Evolutionary conservation across 2,329 filamentous ascomycete genomes (phyloP).

Genomic region (Ceratocystis cacaofunesta): DNA sequence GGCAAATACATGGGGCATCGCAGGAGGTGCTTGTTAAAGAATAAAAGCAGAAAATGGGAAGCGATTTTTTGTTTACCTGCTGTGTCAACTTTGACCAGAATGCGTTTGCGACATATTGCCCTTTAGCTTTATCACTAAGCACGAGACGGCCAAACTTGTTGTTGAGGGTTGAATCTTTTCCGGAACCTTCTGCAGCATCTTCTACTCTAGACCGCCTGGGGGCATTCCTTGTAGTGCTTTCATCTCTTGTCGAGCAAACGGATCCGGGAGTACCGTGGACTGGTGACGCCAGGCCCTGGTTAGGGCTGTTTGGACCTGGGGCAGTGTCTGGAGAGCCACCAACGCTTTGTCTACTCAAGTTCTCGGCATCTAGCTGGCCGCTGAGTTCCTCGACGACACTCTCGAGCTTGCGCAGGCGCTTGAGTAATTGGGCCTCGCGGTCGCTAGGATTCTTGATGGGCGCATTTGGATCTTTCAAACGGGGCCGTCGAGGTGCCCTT

Average conservation of each 20-base stretch:
- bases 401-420: constrained; percentile 56
- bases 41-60: neutral
- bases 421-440: constrained; percentile 53
- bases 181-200: constrained; percentile 6
- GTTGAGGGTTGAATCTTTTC: constrained; percentile 7
- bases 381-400: constrained; percentile 59
- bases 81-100: constrained; percentile 66
- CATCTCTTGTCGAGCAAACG: neutral
- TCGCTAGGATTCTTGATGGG: constrained; percentile 45
- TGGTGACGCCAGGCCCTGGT: constrained; percentile 6
- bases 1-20: neutral
- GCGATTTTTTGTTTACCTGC: constrained; percentile 36
- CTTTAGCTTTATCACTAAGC: constrained; percentile 17
- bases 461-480: constrained; percentile 50
- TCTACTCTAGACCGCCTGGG: neutral
- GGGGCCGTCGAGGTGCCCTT: constrained; percentile 51
- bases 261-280: constrained; percentile 11
- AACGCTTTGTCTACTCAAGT: constrained; percentile 18
- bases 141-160: constrained; percentile 17
- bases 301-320: constrained; percentile 1
- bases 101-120: constrained; percentile 53
- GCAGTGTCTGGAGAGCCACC: constrained; percentile 12
- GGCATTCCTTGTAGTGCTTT: neutral
- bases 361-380: constrained; percentile 46
- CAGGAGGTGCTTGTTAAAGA: neutral